These are phyloP conservation scores for Fragilariopsis cylindrus DNA, from an alignment of 108 stramenopile species.

Conservation along the genomic window DNA sequence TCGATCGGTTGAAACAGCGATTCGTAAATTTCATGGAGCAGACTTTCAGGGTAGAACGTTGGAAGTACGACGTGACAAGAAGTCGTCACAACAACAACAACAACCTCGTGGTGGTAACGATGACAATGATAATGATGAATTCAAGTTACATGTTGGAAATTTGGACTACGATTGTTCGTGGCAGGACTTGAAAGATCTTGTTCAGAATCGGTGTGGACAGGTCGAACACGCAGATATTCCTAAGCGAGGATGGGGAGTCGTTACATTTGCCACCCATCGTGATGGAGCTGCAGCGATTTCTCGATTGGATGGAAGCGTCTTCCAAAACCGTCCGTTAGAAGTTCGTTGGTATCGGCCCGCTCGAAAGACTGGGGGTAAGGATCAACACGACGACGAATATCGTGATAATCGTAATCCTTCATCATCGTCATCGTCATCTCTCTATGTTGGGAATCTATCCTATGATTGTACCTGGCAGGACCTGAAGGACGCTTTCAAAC, in stretches of 20 bases:
- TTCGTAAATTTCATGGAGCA: slow-evolving; percentile 66
- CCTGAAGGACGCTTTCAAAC: slow-evolving; percentile 88
- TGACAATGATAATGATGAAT: background rate
- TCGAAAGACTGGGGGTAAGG: background rate
- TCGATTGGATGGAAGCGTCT: background rate
- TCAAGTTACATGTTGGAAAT: slow-evolving; percentile 55
- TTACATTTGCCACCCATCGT: slow-evolving; percentile 55
- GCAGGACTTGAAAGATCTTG: slow-evolving; percentile 91
- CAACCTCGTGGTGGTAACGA: background rate
- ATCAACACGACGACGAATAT: background rate
- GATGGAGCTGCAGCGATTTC: slow-evolving; percentile 38
- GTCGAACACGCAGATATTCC: slow-evolving; percentile 65
- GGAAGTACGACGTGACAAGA: slow-evolving; percentile 47
- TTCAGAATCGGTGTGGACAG: slow-evolving; percentile 51
- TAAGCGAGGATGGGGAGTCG: slow-evolving; percentile 78
- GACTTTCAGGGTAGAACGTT: slow-evolving; percentile 68
- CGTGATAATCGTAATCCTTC: background rate
- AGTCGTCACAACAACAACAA: slow-evolving; percentile 32
- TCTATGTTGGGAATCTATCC: slow-evolving; percentile 84
- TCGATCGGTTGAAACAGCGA: slow-evolving; percentile 74
- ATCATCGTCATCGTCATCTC: background rate
- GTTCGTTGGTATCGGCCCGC: background rate
- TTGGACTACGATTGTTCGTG: slow-evolving; percentile 66
- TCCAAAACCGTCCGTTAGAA: background rate
- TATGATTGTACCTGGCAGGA: slow-evolving; percentile 81